Base-by-base conservation (phyloP, 2,329 filamentous ascomycete species). In the Diatrype stigma region DNA sequence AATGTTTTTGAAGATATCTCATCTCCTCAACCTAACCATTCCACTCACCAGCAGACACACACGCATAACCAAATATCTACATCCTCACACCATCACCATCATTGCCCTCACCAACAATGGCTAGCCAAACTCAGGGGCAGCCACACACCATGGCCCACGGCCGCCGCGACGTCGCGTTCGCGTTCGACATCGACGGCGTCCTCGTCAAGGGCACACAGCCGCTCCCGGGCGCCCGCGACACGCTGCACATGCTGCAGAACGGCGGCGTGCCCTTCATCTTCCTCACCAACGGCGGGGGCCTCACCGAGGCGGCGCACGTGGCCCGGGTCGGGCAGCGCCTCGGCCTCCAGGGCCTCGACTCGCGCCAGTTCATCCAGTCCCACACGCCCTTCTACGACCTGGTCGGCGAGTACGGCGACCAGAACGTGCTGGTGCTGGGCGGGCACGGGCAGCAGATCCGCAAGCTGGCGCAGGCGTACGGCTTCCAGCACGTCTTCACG, bases 251-350 rank as follows among this genome's bases (percentile, higher is more conserved):
- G 51, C 79, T 90, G 11, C 81, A 86, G 57, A 63, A 70, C n/a
- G 73, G 81, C 49, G 67, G 72, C 3, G 84, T 89, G 19, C 86
- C 86, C 0, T 89, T 86, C 72, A 86, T 90, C 61, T 78, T 90
- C 45, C 75, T 90, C 49, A 90, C 86, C 51, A 90, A 90, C 67
- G 86, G 86, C 57, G 87, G 87, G 44, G 87, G 86, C 42, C 82
- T 81, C 58, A 80, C 80, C 49, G 86, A 90, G 64, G 71, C 73
- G 2, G 79, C 81, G 48, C 79, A 86, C 45, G 80, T 86, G 32
- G 72, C 72, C 16, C 80, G 85, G 53, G 73, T 90, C 23, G 80
- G 76, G 47, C 60, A 74, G 32, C 80, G 80, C 51, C 59, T 69
- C 4, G 56, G 52, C 2, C 72, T 91, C 34, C n/a, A n/a, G n/a